Conservation (phyloP, 2,329 filamentous ascomycete species). For the Ophiocordyceps robertsii region DNA sequence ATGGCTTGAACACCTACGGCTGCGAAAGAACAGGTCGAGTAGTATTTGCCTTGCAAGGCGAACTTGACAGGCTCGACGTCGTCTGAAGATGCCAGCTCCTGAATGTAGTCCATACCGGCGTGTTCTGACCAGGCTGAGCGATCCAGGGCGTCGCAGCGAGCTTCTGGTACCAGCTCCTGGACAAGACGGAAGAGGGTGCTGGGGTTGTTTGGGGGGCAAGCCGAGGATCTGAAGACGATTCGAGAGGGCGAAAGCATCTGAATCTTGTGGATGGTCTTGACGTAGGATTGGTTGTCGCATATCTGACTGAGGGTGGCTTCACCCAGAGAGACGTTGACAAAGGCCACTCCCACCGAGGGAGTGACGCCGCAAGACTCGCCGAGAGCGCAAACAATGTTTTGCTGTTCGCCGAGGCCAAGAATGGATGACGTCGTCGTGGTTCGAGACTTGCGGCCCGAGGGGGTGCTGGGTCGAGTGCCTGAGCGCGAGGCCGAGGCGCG, state of each 20-base stretch:
- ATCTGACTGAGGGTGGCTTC: conserved; percentile 83
- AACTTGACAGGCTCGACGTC: conserved; percentile 74
- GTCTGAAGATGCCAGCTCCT: conserved; percentile 64
- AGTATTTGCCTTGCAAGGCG: conserved; percentile 70
- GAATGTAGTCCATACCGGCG: conserved; percentile 62
- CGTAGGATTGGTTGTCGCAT: conserved; percentile 84
- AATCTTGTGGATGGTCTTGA: conserved; percentile 77
- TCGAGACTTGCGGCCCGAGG: conserved; percentile 31
- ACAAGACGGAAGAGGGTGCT: conserved; percentile 66
- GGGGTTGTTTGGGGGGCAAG: conserved; percentile 48
- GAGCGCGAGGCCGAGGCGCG: conserved; percentile 8
- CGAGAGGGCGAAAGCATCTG: conserved; percentile 66
- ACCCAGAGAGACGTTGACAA: conserved; percentile 74
- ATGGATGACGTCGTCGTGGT: conserved; percentile 21
- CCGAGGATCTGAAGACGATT: conserved; percentile 63
- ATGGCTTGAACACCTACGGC: conserved; percentile 45
- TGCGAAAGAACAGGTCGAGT: conserved; percentile 71
- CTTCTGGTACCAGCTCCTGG: conserved; percentile 36
- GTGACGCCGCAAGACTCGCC: conserved; percentile 79
- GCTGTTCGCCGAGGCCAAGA: conserved; percentile 34
- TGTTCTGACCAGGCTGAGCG: conserved; percentile 75
- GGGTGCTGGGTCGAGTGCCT: conserved; percentile 21
- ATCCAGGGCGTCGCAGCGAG: conserved; percentile 39
- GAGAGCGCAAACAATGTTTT: conserved; percentile 77
- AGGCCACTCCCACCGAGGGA: conserved; percentile 72